These are phyloP conservation scores for Diaporthe ilicicola DNA, from an alignment of 2,329 filamentous ascomycete species.

Conservation along the genomic window DNA sequence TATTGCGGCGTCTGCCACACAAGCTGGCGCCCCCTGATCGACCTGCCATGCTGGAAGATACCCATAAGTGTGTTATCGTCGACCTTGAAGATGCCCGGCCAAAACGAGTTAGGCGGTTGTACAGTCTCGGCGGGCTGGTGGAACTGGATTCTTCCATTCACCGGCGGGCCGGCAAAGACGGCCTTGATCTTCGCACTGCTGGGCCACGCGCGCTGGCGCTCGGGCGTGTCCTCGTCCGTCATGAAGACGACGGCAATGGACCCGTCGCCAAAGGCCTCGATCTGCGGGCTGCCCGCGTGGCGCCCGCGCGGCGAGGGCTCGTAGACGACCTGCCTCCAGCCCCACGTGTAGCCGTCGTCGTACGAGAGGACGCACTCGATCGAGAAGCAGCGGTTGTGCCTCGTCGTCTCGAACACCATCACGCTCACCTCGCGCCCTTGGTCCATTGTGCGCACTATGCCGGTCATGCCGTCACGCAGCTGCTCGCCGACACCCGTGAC, in stretches of 20 bases:
- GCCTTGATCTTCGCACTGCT: slow-evolving; percentile 51
- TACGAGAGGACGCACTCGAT: slow-evolving; percentile 55
- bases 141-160: slow-evolving; percentile 32
- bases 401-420: slow-evolving; percentile 57
- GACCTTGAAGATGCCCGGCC: slow-evolving; percentile 30
- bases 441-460: slow-evolving; percentile 47
- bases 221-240: slow-evolving; percentile 52
- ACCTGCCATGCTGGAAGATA: slow-evolving; percentile 28
- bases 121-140: slow-evolving; percentile 19
- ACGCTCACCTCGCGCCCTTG: slow-evolving; percentile 48
- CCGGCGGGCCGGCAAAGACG: slow-evolving; percentile 40
- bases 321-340: slow-evolving; percentile 50
- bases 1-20: slow-evolving; percentile 1
- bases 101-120: slow-evolving; percentile 19
- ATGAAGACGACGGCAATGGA: slow-evolving; percentile 54
- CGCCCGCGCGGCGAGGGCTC: slow-evolving; percentile 41
- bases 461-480: slow-evolving; percentile 55
- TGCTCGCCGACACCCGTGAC: slow-evolving; percentile 46
- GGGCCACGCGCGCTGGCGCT: slow-evolving; percentile 46
- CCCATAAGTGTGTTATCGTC: slow-evolving; percentile 24
- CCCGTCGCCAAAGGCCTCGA: slow-evolving; percentile 49
- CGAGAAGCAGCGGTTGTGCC: slow-evolving; percentile 47
- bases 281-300: slow-evolving; percentile 56
- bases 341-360: slow-evolving; percentile 52
- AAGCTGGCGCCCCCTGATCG: slow-evolving; percentile 20